A percentile compares a stretch with the other conserved stretches of the same genome.
Conservation (phyloP, 306 rosid genomes). For the Begonia loranthoides region DNA sequence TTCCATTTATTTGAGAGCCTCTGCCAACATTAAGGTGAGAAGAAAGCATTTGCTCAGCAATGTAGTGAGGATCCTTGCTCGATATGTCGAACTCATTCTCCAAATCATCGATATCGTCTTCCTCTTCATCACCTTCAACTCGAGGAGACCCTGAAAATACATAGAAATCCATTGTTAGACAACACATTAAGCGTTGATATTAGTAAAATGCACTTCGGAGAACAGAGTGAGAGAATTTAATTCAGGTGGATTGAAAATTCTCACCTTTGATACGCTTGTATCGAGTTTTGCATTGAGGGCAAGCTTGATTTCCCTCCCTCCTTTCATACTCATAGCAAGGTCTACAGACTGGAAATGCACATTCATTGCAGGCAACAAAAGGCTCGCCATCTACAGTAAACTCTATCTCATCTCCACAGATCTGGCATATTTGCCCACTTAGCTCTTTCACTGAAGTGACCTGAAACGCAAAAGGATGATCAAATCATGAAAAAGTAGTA, state of each 20-base stretch:
- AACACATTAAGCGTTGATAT: background rate
- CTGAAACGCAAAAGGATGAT: conserved; percentile 25
- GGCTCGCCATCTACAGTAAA: conserved; percentile 66
- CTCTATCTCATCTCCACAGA: conserved; percentile 89
- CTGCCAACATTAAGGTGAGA: conserved; percentile 46
- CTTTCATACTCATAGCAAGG: conserved; percentile 91
- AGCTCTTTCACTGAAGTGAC: conserved; percentile 54
- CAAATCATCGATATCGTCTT: conserved; percentile 73
- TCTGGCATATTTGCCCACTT: conserved; percentile 88
- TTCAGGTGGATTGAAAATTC: background rate
- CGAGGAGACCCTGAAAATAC: conserved; percentile 54
- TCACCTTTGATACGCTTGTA: conserved; percentile 74
- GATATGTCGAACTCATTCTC: conserved; percentile 71
- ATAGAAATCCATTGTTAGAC: conserved; percentile 2
- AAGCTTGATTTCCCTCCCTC: conserved; percentile 82
- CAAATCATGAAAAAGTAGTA: conserved; percentile 9
- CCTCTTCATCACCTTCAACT: conserved; percentile 89
- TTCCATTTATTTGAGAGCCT: conserved; percentile 35
- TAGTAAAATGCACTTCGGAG: too few species aligned
- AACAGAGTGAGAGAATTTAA: background rate
- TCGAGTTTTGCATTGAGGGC: conserved; percentile 91
- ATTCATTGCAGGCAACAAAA: conserved; percentile 86
- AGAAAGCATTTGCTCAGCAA: conserved; percentile 45
- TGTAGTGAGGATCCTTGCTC: conserved; percentile 39
- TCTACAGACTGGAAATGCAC: conserved; percentile 90